Evolutionary conservation across 1,139 yeast species (phyloP), one percentile per base, ranked within the genome.

Genomic region (Scheffersomyces illinoinensis): DNA sequence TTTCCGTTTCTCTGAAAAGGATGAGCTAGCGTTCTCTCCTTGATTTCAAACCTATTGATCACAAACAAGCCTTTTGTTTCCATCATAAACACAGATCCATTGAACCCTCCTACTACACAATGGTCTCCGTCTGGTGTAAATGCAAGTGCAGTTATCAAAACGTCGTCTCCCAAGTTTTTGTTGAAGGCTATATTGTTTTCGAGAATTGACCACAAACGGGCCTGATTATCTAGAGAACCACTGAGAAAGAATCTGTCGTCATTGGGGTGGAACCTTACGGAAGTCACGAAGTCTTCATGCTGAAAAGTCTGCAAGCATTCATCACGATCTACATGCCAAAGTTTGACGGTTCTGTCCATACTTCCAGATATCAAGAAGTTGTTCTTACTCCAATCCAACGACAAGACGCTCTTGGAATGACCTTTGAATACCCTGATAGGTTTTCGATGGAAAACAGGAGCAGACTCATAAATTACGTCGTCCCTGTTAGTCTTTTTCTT

Each of bases 161-260:
- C 87, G 56, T 87, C 86, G 60, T 86, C 86, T 4, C 83, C 84
- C 57, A 81, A 65, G 61, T 77, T 69, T 46, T 68, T 71, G 23
- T 66, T 67, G 61, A 68, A 81, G 0, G 83, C 75, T 33, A 79
- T 74, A 17, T 66, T 66, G 8, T 69, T 67, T 60, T 93, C 98
- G 52, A 93, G 79, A 47, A 93, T 88, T 2, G 95, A 89, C 97
- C 97, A 91, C 23, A 93, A 75, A 59, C 96, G 75, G n/a, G 91
- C 81, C 52, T 84, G 80, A 62, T 90, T 89, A 69, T 92, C 97
- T 62, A 93, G 78, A 54, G 96, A 89, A 2, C 97, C 96, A 62
- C 93, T 88, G 4, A 90, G 73, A 71, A 93, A 92, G 69, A 93
- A 93, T 48, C 98, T 76, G 70, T 93, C 98, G 74, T 93, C 98